Evolutionary conservation across 805 yeast genomes (phyloP).

Genomic region (Ogataea chonburiensis): DNA sequence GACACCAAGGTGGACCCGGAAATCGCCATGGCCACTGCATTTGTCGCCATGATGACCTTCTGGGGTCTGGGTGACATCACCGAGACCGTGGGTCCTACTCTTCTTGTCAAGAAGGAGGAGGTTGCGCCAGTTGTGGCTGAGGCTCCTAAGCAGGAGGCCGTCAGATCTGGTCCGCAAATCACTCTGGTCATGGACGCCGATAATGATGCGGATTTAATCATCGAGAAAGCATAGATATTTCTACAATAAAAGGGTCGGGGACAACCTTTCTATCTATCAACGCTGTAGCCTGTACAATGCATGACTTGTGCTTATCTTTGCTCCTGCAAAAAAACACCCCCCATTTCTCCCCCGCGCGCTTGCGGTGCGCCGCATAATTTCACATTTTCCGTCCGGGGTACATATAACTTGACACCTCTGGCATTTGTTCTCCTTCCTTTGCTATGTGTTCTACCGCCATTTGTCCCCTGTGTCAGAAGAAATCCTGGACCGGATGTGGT

Average conservation of each 20-base stretch:
- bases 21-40: constrained; percentile 58
- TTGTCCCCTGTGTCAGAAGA: constrained; percentile 44
- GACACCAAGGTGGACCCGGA: constrained; percentile 46
- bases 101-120: constrained; percentile 15
- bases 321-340: constrained; percentile 2
- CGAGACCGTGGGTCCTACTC: constrained; percentile 53
- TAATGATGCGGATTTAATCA: constrained; percentile 33
- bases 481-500: constrained; percentile 68
- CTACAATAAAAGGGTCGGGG: constrained; percentile 10
- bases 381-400: constrained; percentile 9
- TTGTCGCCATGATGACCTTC: constrained; percentile 62
- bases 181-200: constrained; percentile 31
- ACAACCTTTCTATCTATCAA: constrained; percentile 7
- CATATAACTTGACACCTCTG: constrained; percentile 4
- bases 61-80: constrained; percentile 60
- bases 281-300: constrained; percentile 2
- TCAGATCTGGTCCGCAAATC: constrained; percentile 24
- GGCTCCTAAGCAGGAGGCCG: constrained; percentile 6
- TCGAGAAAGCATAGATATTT: constrained; percentile 27
- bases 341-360: constrained; percentile 8
- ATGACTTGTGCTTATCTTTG: constrained; percentile 8
- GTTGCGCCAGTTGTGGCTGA: constrained; percentile 11
- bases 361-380: constrained; percentile 11
- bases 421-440: neutral
- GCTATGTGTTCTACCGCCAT: constrained; percentile 38